phyloP scores from a whole-genome alignment of 2,329 filamentous ascomycete genomes.

The Colletotrichum siamense region DNA sequence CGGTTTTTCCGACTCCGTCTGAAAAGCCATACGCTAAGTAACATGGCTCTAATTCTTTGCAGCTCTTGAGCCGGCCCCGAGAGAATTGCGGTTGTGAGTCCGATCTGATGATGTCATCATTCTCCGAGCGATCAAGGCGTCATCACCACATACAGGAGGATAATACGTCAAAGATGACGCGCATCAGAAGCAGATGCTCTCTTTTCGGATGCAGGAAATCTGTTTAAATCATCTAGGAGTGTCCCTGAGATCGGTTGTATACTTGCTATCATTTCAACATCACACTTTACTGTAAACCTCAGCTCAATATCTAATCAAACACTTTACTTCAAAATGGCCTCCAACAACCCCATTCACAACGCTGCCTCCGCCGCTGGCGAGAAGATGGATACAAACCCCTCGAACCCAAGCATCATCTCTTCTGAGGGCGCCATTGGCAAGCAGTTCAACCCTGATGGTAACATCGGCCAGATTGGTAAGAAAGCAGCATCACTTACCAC shows the following conservation, averaged over 20 bases:
- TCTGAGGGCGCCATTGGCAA: conserved; percentile 14
- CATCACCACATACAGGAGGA: background rate
- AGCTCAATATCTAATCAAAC: too few species aligned
- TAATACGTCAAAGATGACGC: conserved; percentile 6
- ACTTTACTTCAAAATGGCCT: conserved; percentile 11
- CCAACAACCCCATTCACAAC: conserved; percentile 3
- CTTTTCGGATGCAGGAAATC: background rate
- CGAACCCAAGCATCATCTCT: conserved; percentile 13
- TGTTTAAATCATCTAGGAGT: background rate
- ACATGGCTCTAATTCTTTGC: too few species aligned
- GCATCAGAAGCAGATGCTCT: background rate
- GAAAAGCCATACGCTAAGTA: too few species aligned
- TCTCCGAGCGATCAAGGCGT: background rate
- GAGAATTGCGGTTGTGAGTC: background rate
- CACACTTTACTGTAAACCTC: background rate
- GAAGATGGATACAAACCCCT: conserved; percentile 7
- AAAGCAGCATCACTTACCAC: accelerated
- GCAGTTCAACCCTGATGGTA: conserved; percentile 18
- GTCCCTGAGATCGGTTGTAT: too few species aligned
- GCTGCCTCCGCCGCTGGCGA: background rate
- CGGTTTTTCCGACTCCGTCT: background rate
- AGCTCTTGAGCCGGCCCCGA: too few species aligned
- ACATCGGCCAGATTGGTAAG: conserved; percentile 15
- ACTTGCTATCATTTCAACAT: too few species aligned
- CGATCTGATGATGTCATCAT: conserved; percentile 8